Conservation (phyloP, 805 yeast genomes). For the Torulaspora delbrueckii region DNA sequence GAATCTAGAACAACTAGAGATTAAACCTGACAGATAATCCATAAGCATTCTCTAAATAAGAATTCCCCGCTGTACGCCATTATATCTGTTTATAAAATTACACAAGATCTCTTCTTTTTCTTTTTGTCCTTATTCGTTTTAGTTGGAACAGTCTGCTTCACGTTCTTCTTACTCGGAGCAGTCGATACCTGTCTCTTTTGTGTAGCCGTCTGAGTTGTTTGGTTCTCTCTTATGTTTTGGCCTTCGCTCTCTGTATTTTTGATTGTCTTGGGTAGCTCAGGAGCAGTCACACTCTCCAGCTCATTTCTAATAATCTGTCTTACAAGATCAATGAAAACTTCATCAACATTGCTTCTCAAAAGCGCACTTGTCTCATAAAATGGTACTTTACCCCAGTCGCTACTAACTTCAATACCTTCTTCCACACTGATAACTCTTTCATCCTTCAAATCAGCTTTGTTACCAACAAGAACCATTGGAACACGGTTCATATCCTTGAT, state of each 20-base stretch:
- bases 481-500: slow-evolving; percentile 71
- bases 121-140: slow-evolving; percentile 17
- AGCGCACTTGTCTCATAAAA: slow-evolving; percentile 94
- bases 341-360: slow-evolving; percentile 82
- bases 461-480: slow-evolving; percentile 88
- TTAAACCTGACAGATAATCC: too few relatives aligned
- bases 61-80: not conserved
- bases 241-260: slow-evolving; percentile 1
- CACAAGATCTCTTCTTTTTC: slow-evolving; percentile 21
- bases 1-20: too few relatives aligned
- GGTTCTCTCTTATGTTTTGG: slow-evolving; percentile 1
- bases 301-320: slow-evolving; percentile 62
- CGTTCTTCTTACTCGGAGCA: slow-evolving; percentile 1
- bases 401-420: slow-evolving; percentile 78
- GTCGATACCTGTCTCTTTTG: not conserved
- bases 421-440: slow-evolving; percentile 74
- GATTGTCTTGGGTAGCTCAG: not conserved
- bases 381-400: slow-evolving; percentile 84
- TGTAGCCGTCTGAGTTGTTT: not conserved
- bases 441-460: slow-evolving; percentile 77
- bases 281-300: slow-evolving; percentile 19
- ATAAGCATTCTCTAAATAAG: not conserved
- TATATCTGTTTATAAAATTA: slow-evolving; percentile 11
- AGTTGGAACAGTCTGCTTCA: slow-evolving; percentile 1
- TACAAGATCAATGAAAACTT: slow-evolving; percentile 82